Evolutionary conservation across 78 protist species (phyloP).

Genomic region (Bodo saltans): DNA sequence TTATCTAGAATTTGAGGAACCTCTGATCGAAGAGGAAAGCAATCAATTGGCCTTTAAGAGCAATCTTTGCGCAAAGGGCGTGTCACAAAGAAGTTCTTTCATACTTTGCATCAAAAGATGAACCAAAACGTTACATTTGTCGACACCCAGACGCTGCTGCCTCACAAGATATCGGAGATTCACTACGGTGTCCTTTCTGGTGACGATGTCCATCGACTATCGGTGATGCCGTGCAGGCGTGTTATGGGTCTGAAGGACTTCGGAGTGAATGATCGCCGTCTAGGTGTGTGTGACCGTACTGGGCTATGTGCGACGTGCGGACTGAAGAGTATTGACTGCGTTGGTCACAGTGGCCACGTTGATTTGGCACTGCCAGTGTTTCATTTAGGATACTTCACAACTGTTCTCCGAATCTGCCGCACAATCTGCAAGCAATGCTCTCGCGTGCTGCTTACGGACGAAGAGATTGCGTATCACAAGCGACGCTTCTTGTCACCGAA

Average conservation of each 20-base stretch:
- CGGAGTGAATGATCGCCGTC: conserved; percentile 40
- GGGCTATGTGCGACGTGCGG: conserved; percentile 64
- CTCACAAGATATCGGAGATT: conserved; percentile 21
- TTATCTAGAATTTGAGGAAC: neutral
- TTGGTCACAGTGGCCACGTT: conserved; percentile 94
- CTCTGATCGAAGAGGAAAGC: neutral
- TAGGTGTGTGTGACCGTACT: conserved; percentile 53
- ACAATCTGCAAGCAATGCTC: conserved; percentile 80
- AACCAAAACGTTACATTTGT: neutral
- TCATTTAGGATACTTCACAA: conserved; percentile 88
- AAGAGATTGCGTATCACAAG: neutral
- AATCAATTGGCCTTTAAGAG: neutral
- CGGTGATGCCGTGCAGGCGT: neutral
- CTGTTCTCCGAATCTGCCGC: conserved; percentile 64
- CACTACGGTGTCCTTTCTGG: conserved; percentile 8
- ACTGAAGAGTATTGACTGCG: conserved; percentile 68
- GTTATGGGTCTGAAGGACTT: neutral
- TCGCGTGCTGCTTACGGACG: conserved; percentile 52
- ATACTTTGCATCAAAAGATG: neutral
- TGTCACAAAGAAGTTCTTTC: neutral
- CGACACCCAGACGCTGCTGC: neutral
- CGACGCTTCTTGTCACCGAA: neutral
- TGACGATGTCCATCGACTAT: conserved; percentile 11
- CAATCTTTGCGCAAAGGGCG: neutral
- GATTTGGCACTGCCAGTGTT: conserved; percentile 91